phyloP scores from a whole-genome alignment of 192 early-diverging fungal species.

The Backusella sp. region DNA sequence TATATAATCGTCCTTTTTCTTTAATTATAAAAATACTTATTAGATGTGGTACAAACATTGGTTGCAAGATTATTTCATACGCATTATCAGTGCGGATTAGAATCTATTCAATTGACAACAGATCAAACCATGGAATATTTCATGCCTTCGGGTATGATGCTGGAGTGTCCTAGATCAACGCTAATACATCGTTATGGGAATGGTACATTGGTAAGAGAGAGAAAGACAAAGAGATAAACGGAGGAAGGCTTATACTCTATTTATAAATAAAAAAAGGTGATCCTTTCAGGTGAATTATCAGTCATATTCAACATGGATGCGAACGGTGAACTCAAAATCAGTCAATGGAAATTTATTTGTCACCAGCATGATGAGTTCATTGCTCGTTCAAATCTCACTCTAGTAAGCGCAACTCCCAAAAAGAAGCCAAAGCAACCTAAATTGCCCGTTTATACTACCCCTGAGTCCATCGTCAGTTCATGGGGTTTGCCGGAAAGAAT shows the following conservation, averaged over 20 bases:
- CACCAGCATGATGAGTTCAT: conserved; percentile 20
- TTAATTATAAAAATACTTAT: not conserved
- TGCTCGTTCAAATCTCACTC: not conserved
- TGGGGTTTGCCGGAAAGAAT: conserved; percentile 16
- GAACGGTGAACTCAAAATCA: conserved; percentile 7
- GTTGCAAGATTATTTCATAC: conserved; percentile 16
- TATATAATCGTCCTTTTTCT: not conserved
- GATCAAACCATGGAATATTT: conserved; percentile 25
- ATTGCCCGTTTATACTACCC: not conserved
- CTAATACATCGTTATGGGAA: conserved; percentile 27
- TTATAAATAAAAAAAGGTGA: not conserved
- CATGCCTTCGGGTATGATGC: conserved; percentile 11
- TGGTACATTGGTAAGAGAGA: conserved; percentile 20
- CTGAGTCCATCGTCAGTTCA: conserved; percentile 4
- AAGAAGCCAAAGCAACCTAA: conserved; percentile 4
- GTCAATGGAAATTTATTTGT: conserved; percentile 15
- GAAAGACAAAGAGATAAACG: not conserved
- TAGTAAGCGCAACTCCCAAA: not conserved
- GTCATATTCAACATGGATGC: conserved; percentile 5
- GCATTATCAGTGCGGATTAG: conserved; percentile 22
- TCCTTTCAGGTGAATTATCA: conserved; percentile 11
- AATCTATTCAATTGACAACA: conserved; percentile 22
- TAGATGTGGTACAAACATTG: conserved; percentile 8
- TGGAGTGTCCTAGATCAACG: conserved; percentile 21
- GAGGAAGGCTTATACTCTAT: not conserved